Evolutionary conservation across 169 alveolate genomes (phyloP), one percentile per base, ranked within the genome.

Genomic region (Cryptosporidium bovis): DNA sequence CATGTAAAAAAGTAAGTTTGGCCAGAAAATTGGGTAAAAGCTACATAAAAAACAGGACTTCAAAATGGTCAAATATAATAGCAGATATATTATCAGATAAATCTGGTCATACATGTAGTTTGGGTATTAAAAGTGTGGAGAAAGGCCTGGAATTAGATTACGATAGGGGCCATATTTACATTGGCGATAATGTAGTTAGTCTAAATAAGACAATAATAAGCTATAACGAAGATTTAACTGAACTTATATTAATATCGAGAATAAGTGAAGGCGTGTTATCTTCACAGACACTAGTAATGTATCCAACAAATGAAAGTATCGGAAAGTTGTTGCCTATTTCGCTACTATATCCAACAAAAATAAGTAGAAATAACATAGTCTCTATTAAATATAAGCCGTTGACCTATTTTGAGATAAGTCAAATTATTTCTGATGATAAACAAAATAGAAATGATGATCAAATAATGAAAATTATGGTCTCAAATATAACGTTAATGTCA

Each of bases 91-190:
- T 62, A 18, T 58, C 20, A 5, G 51, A 56, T 62, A 77, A 62
- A n/a, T 71, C 87, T 2, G 87, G 87, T 0, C 87, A 77, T 8
- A 18, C 24, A 40, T 77, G 87, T 24, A 77, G 64, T 77, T 27
- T 77, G 51, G 60, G 27, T 3, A 7, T 44, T 15, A 31, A 34
- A 6, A 24, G 27, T 24, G 27, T 24, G 27, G 27, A 15, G 36
- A n/a, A 53, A 20, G 2, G 56, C 7, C 34, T 5, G 40, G 13
- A n/a, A 71, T 31, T 16, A 46, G 15, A 44, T 16, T 18, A 27
- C 34, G 5, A 67, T 36, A 13, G 8, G 18, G 7, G 18, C 44
- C 6, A n/a, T 20, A 27, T 6, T 20, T 46, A 62, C 18, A 20
- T 3, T 16, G 18, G 15, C 0, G 33, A 34, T 7, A 8, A 36